A percentile compares a stretch with the other conserved stretches of the same genome.
Conservation (phyloP, 257 asterid genomes). For the Salvia miltiorrhiza region DNA sequence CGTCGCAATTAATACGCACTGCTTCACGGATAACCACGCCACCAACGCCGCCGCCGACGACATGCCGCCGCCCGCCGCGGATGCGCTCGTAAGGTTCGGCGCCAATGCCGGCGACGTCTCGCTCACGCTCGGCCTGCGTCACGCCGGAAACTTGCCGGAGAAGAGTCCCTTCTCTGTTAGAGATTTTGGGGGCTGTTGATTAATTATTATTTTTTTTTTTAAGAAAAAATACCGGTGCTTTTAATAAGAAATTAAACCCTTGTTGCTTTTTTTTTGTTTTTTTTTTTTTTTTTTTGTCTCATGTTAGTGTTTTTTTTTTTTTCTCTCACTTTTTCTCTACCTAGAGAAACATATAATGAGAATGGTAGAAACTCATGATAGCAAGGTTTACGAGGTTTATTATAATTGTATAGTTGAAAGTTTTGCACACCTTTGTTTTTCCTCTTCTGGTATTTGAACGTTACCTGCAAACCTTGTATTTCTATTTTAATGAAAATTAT, state of each 20-base stretch:
- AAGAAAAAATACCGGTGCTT: constrained; percentile 8
- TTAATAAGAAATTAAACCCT: constrained; percentile 34
- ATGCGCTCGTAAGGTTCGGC: constrained; percentile 64
- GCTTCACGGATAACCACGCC: constrained; percentile 50
- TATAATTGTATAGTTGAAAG: constrained; percentile 48
- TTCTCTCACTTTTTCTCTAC: not conserved
- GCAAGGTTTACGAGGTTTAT: constrained; percentile 33
- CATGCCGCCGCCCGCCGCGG: constrained; percentile 21
- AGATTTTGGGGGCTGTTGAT: constrained; percentile 49
- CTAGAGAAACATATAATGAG: constrained; percentile 31
- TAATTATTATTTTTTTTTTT: constrained; percentile 2
- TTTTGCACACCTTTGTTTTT: constrained; percentile 15
- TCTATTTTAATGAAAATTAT: not conserved
- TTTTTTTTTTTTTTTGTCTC: not conserved
- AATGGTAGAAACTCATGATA: constrained; percentile 32
- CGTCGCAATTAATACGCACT: constrained; percentile 47
- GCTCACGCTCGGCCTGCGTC: constrained; percentile 93
- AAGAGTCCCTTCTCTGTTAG: constrained; percentile 66
- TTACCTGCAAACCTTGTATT: not conserved
- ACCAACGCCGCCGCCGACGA: constrained; percentile 3
- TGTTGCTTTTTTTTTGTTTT: not conserved
- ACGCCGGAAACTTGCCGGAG: constrained; percentile 86
- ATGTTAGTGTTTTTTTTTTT: not conserved
- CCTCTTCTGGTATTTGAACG: not conserved
- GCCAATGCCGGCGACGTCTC: constrained; percentile 79